Percentiles rank a stretch among this genome's conserved stretches.
Evolutionary conservation across 345 rosid genomes (phyloP).

Genomic region (Eucalyptus paniculata): DNA sequence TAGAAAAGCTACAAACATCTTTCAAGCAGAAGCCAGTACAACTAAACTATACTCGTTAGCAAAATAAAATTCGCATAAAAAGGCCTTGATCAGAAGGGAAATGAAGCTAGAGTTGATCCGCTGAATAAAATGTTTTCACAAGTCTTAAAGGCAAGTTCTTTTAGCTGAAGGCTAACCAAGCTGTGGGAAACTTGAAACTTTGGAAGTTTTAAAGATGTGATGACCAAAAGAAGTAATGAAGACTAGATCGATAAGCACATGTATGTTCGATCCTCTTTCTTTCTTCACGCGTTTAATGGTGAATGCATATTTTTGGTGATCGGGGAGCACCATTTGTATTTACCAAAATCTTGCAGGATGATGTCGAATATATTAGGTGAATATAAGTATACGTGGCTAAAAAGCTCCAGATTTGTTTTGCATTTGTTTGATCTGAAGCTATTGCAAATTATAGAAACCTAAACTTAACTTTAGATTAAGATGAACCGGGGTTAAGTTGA

Average conservation of each 20-base stretch:
- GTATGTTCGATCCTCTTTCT: background rate
- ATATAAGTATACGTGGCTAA: background rate
- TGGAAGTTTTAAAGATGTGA: background rate
- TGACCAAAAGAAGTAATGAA: background rate
- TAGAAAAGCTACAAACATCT: background rate
- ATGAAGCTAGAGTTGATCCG: background rate
- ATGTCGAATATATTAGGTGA: background rate
- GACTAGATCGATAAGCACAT: background rate
- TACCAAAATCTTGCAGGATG: background rate
- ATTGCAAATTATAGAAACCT: background rate
- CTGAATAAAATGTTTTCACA: background rate
- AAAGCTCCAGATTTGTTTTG: background rate
- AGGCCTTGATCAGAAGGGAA: background rate
- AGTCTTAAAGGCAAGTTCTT: background rate
- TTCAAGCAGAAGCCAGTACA: background rate
- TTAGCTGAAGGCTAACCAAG: background rate
- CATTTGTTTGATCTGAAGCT: background rate
- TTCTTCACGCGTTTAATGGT: background rate
- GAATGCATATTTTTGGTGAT: background rate
- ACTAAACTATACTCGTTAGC: background rate
- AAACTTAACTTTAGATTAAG: background rate
- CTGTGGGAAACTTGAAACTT: background rate
- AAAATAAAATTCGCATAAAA: background rate
- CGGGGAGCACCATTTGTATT: background rate
- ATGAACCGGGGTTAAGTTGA: background rate